Conservation (phyloP, 305 asterid genomes). For the Fraxinus platypoda region DNA sequence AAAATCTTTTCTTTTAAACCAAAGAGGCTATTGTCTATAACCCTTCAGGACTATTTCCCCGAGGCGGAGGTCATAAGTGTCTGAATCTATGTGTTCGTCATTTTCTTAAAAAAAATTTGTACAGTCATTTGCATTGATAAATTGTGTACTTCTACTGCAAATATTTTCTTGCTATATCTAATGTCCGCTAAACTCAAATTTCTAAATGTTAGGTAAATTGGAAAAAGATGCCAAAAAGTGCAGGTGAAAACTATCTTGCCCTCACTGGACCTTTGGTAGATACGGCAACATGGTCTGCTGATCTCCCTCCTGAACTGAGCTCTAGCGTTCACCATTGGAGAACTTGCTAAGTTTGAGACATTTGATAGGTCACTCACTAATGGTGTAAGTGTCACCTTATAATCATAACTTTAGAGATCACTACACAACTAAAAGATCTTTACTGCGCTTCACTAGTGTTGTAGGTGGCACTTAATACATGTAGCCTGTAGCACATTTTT, state of each 20-base stretch:
- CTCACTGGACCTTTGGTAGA: conserved; percentile 66
- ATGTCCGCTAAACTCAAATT: conserved; percentile 3
- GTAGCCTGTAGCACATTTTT: neutral
- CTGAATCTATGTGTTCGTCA: neutral
- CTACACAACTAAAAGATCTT: neutral
- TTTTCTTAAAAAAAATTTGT: neutral
- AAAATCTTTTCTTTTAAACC: neutral
- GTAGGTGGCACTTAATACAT: neutral
- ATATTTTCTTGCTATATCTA: neutral
- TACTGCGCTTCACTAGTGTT: neutral
- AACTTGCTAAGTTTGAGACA: conserved; percentile 30
- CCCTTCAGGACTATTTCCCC: neutral
- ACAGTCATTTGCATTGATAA: neutral
- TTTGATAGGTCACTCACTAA: conserved; percentile 10
- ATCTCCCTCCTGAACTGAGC: conserved; percentile 49
- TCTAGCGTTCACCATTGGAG: conserved; percentile 49
- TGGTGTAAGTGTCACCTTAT: neutral
- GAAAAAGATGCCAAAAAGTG: conserved; percentile 58
- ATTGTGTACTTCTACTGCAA: neutral
- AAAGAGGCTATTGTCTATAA: neutral
- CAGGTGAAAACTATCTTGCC: conserved; percentile 72
- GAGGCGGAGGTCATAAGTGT: neutral
- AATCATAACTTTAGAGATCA: neutral
- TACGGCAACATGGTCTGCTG: conserved; percentile 50
- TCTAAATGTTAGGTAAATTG: conserved; percentile 50